Evolutionary conservation across 2,329 filamentous ascomycete species (phyloP), one percentile per base, ranked within the genome.

Genomic region (Fusarium algeriense): DNA sequence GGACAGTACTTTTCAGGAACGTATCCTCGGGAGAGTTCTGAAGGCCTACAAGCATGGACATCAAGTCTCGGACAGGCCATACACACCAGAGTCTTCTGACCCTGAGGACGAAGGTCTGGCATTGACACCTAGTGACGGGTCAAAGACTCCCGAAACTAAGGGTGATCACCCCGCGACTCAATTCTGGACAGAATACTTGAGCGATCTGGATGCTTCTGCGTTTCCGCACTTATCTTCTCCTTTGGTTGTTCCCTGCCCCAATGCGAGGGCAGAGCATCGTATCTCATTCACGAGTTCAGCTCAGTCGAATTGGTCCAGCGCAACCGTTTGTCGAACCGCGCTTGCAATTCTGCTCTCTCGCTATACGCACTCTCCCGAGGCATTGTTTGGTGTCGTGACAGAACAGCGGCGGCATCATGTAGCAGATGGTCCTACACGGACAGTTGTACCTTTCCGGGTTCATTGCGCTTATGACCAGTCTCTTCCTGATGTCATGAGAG

Each of bases 361-460:
- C 9, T 67, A 67, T 15, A 65, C 55, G 12, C 37, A 60, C 17
- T 60, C 64, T 2, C 15, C n/a, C 2, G 64, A 65, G 11, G 61
- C 64, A 0, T 11, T 67, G 4, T 67, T 67, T 10, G 64, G 64
- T 2, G 54, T 56, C 0, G 49, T 60, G 9, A 65, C 54, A 9
- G 52, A 60, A 3, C 43, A 60, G 14, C 49, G 45, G 6, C 43
- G 59, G 7, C 19, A n/a, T 5, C 19, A n/a, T 5, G 11, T 38
- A 3, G 2, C 13, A 5, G 15, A 50, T 32, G 50, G 50, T 1
- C 37, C 50, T 3, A 37, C 49, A 50, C 40, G 49, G 3, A 66
- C 64, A 0, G 55, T 67, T 14, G 38, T 60, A 0, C 64, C 64
- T 15, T 37, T 64, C 15, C 54, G 64, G 6, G 55, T 65, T 7